phyloP scores from a whole-genome alignment of 169 alveolate genomes.

The Cryptosporidium baileyi region DNA sequence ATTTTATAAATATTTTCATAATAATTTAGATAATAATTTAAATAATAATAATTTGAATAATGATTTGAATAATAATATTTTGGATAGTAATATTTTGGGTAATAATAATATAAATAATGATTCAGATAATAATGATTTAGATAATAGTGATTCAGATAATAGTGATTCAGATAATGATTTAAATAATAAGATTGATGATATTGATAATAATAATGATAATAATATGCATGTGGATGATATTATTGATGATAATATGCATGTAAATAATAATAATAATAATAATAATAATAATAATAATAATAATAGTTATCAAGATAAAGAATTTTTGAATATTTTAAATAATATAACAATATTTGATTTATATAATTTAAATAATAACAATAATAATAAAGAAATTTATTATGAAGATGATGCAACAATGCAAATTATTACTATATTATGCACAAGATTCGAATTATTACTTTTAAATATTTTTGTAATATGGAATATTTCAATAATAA shows the following conservation, averaged over 20 bases:
- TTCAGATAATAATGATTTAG: neutral
- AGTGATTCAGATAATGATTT: neutral
- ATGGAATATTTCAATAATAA: conserved; percentile 28
- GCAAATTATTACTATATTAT: conserved; percentile 8
- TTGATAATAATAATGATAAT: too few relatives aligned
- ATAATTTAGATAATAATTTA: neutral
- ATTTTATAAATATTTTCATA: conserved; percentile 8
- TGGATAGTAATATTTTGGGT: neutral
- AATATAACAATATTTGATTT: neutral
- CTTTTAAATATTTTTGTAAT: conserved; percentile 22
- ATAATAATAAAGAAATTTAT: neutral
- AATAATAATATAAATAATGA: neutral
- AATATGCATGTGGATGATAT: too few relatives aligned
- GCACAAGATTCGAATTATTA: conserved; percentile 6
- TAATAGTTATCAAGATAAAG: neutral
- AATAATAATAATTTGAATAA: neutral
- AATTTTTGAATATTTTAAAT: neutral
- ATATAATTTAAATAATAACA: neutral
- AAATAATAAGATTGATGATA: neutral
- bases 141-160: neutral
- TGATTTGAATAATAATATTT: neutral
- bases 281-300: neutral
- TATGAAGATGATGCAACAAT: conserved; percentile 35
- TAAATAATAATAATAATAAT: neutral
- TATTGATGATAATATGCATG: too few relatives aligned